These are phyloP conservation scores for Styphnolobium japonicum DNA, from an alignment of 306 rosid genomes.

Conservation along the genomic window DNA sequence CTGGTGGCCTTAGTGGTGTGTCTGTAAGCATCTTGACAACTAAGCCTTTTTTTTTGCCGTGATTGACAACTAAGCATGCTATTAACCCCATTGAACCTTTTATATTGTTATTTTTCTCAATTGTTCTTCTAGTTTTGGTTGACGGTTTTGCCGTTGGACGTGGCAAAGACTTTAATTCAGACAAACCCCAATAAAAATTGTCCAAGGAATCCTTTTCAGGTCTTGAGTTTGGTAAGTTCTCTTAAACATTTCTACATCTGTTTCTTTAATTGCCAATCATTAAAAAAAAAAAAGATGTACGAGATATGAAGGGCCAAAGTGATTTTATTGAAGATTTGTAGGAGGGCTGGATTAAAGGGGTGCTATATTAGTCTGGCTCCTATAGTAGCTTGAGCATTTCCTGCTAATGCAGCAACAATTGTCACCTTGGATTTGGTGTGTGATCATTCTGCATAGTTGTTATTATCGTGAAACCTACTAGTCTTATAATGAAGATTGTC, in stretches of 20 bases:
- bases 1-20: conserved; percentile 75
- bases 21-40: conserved; percentile 60
- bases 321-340: conserved; percentile 54
- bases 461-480: no score
- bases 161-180: conserved; percentile 92
- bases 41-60: conserved; percentile 13
- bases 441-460: no score
- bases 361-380: conserved; percentile 91
- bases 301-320: neutral
- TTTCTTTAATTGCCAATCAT: neutral
- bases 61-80: neutral
- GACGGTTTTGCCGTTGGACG: conserved; percentile 88
- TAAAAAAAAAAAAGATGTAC: neutral
- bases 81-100: neutral
- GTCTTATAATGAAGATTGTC: no score
- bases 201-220: conserved; percentile 65
- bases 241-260: conserved; percentile 12
- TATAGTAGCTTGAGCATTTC: conserved; percentile 76
- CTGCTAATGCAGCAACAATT: conserved; percentile 90
- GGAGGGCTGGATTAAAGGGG: conserved; percentile 72
- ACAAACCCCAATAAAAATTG: conserved; percentile 58
- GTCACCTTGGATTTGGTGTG: conserved; percentile 63
- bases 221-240: conserved; percentile 62
- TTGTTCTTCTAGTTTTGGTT: conserved; percentile 73
- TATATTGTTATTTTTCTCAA: neutral